Percentiles rank a stretch among this genome's conserved stretches.
Evolutionary conservation across 768 basidiomycete species (phyloP).

Genomic region (Piloderma croceum): DNA sequence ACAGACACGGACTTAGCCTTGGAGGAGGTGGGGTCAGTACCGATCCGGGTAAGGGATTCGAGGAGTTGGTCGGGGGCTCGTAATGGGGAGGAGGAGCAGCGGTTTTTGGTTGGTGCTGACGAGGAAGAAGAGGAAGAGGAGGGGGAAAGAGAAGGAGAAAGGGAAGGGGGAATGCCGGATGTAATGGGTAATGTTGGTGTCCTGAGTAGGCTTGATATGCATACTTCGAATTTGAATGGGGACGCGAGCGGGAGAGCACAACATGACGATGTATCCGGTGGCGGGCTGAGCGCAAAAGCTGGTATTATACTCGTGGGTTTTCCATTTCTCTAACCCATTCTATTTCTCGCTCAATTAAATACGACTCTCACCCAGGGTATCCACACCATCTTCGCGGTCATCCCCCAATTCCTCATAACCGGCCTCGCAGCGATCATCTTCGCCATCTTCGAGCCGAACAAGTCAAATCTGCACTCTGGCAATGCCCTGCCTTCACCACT

Average conservation of each 20-base stretch:
- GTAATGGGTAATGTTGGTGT: conserved; percentile 40
- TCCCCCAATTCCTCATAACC: conserved; percentile 92
- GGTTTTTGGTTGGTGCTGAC: conserved; percentile 11
- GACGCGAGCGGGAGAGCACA: conserved; percentile 17
- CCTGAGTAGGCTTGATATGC: conserved; percentile 46
- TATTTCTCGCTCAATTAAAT: background rate
- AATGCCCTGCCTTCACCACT: no score
- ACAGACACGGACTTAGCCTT: no score
- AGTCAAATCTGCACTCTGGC: conserved; percentile 36
- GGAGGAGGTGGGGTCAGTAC: no score
- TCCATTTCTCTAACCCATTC: no score
- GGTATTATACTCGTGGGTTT: conserved; percentile 82
- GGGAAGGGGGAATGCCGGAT: no score
- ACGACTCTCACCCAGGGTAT: conserved; percentile 53
- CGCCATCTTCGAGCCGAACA: conserved; percentile 70
- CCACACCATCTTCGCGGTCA: conserved; percentile 89
- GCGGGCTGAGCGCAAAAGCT: conserved; percentile 66
- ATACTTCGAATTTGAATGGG: no score
- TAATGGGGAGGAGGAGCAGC: conserved; percentile 21
- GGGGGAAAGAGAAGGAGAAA: background rate
- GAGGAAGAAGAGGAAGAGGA: conserved; percentile 20
- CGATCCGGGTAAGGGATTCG: no score
- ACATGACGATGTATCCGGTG: no score
- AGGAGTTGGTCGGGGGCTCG: no score
- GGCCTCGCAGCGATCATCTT: conserved; percentile 83